Conservation (phyloP, 75 land plant genomes). For the Pinus tabuliformis region DNA sequence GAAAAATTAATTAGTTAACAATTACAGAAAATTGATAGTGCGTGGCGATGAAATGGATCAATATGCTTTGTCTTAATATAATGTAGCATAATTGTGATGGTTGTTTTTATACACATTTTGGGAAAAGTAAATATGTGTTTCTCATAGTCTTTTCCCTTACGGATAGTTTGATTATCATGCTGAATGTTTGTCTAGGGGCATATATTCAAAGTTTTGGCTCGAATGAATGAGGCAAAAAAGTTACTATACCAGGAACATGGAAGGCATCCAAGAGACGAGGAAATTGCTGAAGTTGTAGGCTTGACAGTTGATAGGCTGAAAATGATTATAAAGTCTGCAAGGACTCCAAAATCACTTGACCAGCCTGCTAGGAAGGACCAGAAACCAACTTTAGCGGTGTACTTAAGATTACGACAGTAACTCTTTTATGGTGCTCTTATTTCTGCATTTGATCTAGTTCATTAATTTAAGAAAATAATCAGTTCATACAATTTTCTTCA, state of each 20-base stretch:
- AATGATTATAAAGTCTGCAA: conserved; percentile 30
- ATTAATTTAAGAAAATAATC: not conserved
- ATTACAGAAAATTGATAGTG: conserved; percentile 1
- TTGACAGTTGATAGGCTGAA: conserved; percentile 61
- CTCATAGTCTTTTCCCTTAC: not conserved
- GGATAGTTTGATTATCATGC: not conserved
- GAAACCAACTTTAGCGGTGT: conserved; percentile 65
- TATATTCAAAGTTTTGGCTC: conserved; percentile 44
- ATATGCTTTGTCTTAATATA: not conserved
- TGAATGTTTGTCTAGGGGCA: conserved; percentile 45
- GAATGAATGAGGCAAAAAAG: conserved; percentile 55
- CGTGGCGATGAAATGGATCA: not conserved
- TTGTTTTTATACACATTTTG: not conserved
- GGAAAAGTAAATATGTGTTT: not conserved
- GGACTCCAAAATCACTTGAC: conserved; percentile 60
- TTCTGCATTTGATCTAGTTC: not conserved
- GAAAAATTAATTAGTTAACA: not conserved
- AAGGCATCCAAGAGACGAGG: conserved; percentile 57
- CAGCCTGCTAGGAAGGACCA: conserved; percentile 54
- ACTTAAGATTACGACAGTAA: not conserved
- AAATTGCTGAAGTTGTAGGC: conserved; percentile 69
- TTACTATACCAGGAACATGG: conserved; percentile 45
- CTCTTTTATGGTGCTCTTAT: no score
- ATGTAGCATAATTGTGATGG: not conserved
- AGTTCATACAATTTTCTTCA: conserved; percentile 16